phyloP scores from a whole-genome alignment of 805 yeast species.

The Saccharomyces eubayanus region DNA sequence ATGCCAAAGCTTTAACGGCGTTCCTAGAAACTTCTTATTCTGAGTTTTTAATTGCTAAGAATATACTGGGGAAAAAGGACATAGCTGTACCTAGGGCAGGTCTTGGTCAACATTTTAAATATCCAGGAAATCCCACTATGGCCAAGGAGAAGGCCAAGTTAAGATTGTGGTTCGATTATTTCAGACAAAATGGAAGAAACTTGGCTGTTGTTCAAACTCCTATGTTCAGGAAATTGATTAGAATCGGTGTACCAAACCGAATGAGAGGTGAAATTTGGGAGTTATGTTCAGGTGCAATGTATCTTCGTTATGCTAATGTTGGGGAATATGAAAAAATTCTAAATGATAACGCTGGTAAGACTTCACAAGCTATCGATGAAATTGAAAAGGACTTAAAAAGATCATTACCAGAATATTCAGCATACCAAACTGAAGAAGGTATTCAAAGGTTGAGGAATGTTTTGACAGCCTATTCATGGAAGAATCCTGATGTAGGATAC shows the following conservation, averaged over 20 bases:
- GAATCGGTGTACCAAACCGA: constrained; percentile 92
- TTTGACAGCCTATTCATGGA: constrained; percentile 91
- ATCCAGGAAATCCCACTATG: constrained; percentile 80
- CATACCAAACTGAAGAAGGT: constrained; percentile 82
- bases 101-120: constrained; percentile 72
- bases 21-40: constrained; percentile 73
- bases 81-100: constrained; percentile 70
- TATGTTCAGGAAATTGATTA: constrained; percentile 68
- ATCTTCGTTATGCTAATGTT: constrained; percentile 52
- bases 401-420: constrained; percentile 91
- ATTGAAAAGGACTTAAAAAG: constrained; percentile 93
- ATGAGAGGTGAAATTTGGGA: constrained; percentile 97
- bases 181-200: constrained; percentile 76
- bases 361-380: constrained; percentile 85
- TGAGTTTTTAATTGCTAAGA: constrained; percentile 64
- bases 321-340: constrained; percentile 53
- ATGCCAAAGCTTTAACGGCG: constrained; percentile 52
- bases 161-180: constrained; percentile 89
- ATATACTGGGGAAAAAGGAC: constrained; percentile 30
- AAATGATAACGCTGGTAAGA: constrained; percentile 50
- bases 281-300: constrained; percentile 78
- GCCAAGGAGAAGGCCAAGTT: constrained; percentile 75
- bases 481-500: constrained; percentile 92
- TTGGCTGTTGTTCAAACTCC: constrained; percentile 65
- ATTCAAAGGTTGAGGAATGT: constrained; percentile 79